Conservation (phyloP, 768 basidiomycete genomes). For the Tremella fuciformis region DNA sequence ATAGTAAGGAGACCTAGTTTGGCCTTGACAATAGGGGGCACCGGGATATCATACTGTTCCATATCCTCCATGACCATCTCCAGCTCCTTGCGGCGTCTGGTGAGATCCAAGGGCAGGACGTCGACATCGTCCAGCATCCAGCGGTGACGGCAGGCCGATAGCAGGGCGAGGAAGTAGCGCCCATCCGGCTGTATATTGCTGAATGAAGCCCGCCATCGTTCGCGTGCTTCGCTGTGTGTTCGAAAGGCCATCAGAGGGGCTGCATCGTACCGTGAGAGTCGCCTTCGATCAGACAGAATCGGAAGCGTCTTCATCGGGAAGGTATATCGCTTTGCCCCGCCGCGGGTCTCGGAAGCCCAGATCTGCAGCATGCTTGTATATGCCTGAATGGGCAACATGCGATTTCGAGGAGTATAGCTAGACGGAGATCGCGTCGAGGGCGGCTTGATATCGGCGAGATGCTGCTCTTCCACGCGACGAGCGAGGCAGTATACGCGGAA, state of each 20-base stretch:
- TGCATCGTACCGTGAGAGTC: not conserved
- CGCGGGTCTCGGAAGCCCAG: conserved; percentile 28
- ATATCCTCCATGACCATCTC: conserved; percentile 4
- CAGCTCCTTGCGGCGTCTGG: not conserved
- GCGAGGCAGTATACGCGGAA: conserved; percentile 34
- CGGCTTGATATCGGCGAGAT: conserved; percentile 7
- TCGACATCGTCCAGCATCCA: not conserved
- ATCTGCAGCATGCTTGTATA: conserved; percentile 31
- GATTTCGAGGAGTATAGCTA: conserved; percentile 1
- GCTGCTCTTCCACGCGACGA: conserved; percentile 21
- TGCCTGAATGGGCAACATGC: conserved; percentile 25
- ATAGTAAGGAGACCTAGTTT: not conserved
- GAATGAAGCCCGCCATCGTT: not conserved
- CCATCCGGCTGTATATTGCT: not conserved
- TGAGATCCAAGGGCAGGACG: not conserved
- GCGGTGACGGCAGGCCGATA: not conserved
- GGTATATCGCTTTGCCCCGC: not conserved
- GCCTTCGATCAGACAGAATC: not conserved
- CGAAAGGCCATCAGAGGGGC: not conserved
- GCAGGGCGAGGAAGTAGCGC: conserved; percentile 6
- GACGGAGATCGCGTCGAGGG: not conserved
- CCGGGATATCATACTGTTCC: conserved; percentile 1
- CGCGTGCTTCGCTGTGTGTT: not conserved
- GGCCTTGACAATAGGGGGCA: not conserved
- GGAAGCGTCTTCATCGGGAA: not conserved